Evolutionary conservation across 768 basidiomycete genomes (phyloP).

Genomic region (Pisolithus tinctorius): DNA sequence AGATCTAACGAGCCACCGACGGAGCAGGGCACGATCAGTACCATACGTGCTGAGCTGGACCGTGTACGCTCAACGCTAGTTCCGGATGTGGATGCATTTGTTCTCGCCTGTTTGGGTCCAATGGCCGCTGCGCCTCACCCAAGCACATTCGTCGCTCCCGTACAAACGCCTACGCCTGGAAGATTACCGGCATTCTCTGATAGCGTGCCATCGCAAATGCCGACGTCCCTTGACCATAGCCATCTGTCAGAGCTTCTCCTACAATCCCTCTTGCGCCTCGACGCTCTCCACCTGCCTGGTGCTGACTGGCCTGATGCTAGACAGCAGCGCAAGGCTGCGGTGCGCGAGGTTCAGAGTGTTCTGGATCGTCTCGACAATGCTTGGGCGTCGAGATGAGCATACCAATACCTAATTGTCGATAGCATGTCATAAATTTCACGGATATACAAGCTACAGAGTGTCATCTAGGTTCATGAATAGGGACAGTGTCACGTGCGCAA

Average conservation of each 20-base stretch:
- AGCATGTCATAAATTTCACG: not conserved
- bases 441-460: not conserved
- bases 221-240: constrained; percentile 34
- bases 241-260: constrained; percentile 77
- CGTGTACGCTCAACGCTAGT: constrained; percentile 47
- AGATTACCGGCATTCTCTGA: constrained; percentile 3
- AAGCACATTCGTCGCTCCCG: constrained; percentile 3
- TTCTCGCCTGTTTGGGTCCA: constrained; percentile 25
- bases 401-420: not conserved
- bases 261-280: constrained; percentile 81
- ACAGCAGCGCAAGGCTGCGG: constrained; percentile 76
- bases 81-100: constrained; percentile 53
- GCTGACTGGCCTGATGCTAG: constrained; percentile 74
- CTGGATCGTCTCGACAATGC: constrained; percentile 74
- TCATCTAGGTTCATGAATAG: not conserved
- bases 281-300: constrained; percentile 65
- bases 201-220: not conserved
- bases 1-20: constrained; percentile 30
- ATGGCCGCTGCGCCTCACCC: constrained; percentile 4
- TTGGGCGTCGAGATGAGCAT: constrained; percentile 37
- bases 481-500: not conserved
- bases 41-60: constrained; percentile 36
- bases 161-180: not conserved
- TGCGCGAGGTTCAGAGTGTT: constrained; percentile 76
- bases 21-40: constrained; percentile 29